phyloP scores from a whole-genome alignment of 148 eudicot species.

The Gaultheria prostrata region DNA sequence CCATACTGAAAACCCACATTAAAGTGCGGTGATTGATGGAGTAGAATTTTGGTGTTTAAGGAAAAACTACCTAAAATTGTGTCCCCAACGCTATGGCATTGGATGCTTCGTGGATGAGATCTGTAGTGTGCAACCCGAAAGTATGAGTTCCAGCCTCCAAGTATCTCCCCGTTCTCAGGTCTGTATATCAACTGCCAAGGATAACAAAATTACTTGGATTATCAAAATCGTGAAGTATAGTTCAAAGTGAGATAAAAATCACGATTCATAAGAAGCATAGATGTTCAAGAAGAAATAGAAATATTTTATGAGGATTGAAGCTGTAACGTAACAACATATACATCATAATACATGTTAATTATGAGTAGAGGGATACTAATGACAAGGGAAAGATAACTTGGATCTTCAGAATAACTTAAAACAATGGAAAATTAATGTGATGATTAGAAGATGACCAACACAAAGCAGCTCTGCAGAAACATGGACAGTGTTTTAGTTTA shows the following conservation, averaged over 20 bases:
- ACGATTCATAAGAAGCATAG: background rate
- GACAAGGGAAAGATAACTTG: background rate
- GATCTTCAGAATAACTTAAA: too few relatives aligned
- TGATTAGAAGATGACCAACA: background rate
- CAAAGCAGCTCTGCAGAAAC: background rate
- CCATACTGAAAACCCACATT: background rate
- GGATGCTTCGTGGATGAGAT: constrained; percentile 90
- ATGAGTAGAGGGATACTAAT: background rate
- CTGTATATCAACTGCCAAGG: constrained; percentile 70
- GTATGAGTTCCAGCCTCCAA: constrained; percentile 92
- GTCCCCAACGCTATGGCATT: constrained; percentile 88
- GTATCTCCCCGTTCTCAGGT: constrained; percentile 90
- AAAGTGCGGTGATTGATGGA: background rate
- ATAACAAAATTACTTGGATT: background rate
- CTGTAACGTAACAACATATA: background rate
- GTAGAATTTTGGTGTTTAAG: background rate
- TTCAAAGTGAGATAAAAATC: background rate
- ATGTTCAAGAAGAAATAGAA: background rate
- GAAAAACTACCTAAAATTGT: constrained; percentile 48
- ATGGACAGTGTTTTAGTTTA: background rate
- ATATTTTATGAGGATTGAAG: background rate
- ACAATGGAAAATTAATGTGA: background rate
- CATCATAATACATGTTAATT: background rate
- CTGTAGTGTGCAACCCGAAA: constrained; percentile 88
- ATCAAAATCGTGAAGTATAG: background rate